Percentiles rank a stretch among this genome's conserved stretches.
phyloP scores from a whole-genome alignment of 2,329 filamentous ascomycete genomes.

The Pseudocercospora fuligena region DNA sequence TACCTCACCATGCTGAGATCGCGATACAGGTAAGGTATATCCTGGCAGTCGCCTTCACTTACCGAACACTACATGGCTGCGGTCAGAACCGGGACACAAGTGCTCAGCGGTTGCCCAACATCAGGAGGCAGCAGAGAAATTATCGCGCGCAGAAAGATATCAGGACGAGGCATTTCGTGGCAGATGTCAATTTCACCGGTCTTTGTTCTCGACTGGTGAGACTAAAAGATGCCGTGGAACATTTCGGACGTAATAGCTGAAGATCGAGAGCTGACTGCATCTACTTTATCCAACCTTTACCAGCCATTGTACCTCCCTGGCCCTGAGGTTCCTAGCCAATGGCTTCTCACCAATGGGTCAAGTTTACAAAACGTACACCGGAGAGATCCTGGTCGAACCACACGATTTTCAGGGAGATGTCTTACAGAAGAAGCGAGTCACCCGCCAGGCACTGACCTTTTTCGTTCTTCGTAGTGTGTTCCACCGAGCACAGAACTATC shows the following conservation, averaged over 20 bases:
- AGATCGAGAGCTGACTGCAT: neutral
- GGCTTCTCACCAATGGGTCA: neutral
- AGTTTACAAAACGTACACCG: neutral
- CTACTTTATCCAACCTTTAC: neutral
- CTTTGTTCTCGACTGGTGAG: neutral
- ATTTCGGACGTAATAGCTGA: neutral
- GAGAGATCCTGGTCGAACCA: conserved; percentile 3
- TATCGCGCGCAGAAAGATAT: neutral
- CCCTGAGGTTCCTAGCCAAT: neutral
- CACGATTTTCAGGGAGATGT: neutral
- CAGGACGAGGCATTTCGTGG: neutral
- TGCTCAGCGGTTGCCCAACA: neutral
- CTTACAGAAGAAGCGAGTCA: conserved; percentile 1
- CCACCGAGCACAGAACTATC: conserved; percentile 1
- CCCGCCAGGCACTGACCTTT: neutral
- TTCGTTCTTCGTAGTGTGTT: neutral
- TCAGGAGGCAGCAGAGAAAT: neutral
- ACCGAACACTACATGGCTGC: neutral
- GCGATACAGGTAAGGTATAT: neutral
- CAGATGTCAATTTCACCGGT: neutral
- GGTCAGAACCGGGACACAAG: neutral
- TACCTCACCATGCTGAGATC: neutral
- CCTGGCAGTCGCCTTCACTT: neutral
- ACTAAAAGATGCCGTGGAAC: neutral
- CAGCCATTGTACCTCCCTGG: neutral